A percentile compares a stretch with the other conserved stretches of the same genome.
phyloP scores from a whole-genome alignment of 495 filamentous ascomycete genomes.

The Lophium mytilinum region DNA sequence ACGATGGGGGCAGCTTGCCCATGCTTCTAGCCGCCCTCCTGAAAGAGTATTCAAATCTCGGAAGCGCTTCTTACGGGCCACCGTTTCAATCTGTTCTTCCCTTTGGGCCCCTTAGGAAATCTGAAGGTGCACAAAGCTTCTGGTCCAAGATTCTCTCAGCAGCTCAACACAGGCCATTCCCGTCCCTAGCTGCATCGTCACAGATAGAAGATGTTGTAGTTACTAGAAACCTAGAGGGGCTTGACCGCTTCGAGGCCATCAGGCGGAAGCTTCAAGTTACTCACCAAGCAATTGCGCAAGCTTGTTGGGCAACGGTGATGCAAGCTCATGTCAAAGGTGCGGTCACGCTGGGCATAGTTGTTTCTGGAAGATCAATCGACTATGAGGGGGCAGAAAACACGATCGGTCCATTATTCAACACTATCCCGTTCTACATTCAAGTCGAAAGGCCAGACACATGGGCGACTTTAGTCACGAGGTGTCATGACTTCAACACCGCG shows the following conservation, averaged over 20 bases:
- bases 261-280: constrained; percentile 56
- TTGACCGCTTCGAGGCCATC: constrained; percentile 31
- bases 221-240: constrained; percentile 1
- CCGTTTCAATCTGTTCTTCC: constrained; percentile 46
- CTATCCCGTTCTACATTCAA: constrained; percentile 58
- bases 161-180: background rate
- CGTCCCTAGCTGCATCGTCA: background rate
- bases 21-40: constrained; percentile 54
- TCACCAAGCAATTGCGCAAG: constrained; percentile 65
- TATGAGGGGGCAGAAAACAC: constrained; percentile 56
- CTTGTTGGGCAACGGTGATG: constrained; percentile 54
- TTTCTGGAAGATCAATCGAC: constrained; percentile 62
- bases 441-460: constrained; percentile 41
- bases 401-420: constrained; percentile 87
- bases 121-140: constrained; percentile 50
- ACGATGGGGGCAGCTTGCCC: constrained; percentile 73
- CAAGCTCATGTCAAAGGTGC: constrained; percentile 34
- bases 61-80: constrained; percentile 31
- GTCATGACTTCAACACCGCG: constrained; percentile 54
- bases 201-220: background rate
- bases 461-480: constrained; percentile 42
- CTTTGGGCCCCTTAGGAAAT: constrained; percentile 49
- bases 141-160: constrained; percentile 55
- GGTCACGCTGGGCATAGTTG: constrained; percentile 55
- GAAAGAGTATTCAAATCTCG: constrained; percentile 33